Conservation (phyloP, 305 asterid species). For the Fraxinus floribunda region DNA sequence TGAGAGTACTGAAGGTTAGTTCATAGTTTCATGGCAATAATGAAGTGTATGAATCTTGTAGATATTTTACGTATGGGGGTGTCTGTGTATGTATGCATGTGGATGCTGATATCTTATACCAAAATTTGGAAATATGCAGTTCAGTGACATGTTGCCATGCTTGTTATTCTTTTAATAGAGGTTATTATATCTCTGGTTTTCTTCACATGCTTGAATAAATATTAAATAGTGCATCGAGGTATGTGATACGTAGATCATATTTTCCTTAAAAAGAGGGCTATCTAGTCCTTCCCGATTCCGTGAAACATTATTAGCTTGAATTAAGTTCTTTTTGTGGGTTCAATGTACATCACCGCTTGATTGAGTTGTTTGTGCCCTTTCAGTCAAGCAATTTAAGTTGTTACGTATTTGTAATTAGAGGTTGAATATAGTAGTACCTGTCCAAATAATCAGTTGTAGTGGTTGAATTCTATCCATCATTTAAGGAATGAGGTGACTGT, state of each 20-base stretch:
- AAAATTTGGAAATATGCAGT: not conserved
- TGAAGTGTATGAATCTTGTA: not conserved
- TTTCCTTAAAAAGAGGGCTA: not conserved
- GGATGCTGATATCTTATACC: conserved; percentile 1
- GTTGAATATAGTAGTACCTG: not conserved
- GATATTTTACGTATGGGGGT: conserved; percentile 2
- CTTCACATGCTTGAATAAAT: not conserved
- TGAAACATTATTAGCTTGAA: not conserved
- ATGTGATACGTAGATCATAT: not conserved
- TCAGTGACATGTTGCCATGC: not conserved
- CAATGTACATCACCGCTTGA: not conserved
- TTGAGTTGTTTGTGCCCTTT: not conserved
- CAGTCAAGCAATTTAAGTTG: not conserved
- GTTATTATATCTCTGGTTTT: not conserved
- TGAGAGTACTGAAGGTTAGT: conserved; percentile 78
- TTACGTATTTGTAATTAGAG: not conserved
- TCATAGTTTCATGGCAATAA: not conserved
- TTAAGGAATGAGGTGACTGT: not conserved
- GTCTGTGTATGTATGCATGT: not conserved
- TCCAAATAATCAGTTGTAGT: not conserved
- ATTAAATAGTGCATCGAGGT: not conserved
- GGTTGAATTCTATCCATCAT: not conserved
- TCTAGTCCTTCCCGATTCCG: not conserved
- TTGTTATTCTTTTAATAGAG: not conserved
- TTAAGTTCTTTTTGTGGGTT: not conserved